These are phyloP conservation scores for Hyparrhenia diplandra DNA, from an alignment of 176 grass and related monocot genomes.

Conservation along the genomic window DNA sequence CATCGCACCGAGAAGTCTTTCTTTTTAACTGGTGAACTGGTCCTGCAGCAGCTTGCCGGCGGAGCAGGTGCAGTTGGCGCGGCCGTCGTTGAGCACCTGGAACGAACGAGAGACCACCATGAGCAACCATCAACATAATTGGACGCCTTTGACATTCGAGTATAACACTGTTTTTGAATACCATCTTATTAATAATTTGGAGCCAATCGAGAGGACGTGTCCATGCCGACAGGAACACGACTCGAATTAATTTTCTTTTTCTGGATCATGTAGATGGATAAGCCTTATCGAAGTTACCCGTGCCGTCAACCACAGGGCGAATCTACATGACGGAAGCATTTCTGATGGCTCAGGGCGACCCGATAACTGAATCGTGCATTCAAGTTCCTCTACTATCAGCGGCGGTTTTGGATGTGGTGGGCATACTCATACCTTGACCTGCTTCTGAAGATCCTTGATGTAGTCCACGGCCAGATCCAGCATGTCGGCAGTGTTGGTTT, in stretches of 20 bases:
- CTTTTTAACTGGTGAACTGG: constrained; percentile 24
- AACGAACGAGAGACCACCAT: not conserved
- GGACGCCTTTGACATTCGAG: not conserved
- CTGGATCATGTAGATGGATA: not conserved
- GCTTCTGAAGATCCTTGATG: constrained; percentile 95
- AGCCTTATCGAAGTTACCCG: constrained; percentile 20
- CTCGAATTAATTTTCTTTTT: not conserved
- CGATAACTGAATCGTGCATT: not conserved
- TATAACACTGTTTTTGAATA: not conserved
- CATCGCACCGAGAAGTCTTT: not conserved
- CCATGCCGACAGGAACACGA: not conserved
- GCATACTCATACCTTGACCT: constrained; percentile 87
- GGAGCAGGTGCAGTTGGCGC: constrained; percentile 63
- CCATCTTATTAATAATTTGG: no score
- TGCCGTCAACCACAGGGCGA: constrained; percentile 33
- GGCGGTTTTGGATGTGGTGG: not conserved
- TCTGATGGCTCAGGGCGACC: not conserved
- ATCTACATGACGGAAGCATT: not conserved
- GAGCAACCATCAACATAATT: not conserved
- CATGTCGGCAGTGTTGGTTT: constrained; percentile 99
- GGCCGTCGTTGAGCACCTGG: constrained; percentile 56
- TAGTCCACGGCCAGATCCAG: constrained; percentile 92
- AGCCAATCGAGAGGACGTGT: not conserved
- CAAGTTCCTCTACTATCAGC: not conserved
- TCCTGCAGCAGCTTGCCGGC: constrained; percentile 53